Base-by-base conservation (phyloP, 768 basidiomycete species). In the Suillus hirtellus region DNA sequence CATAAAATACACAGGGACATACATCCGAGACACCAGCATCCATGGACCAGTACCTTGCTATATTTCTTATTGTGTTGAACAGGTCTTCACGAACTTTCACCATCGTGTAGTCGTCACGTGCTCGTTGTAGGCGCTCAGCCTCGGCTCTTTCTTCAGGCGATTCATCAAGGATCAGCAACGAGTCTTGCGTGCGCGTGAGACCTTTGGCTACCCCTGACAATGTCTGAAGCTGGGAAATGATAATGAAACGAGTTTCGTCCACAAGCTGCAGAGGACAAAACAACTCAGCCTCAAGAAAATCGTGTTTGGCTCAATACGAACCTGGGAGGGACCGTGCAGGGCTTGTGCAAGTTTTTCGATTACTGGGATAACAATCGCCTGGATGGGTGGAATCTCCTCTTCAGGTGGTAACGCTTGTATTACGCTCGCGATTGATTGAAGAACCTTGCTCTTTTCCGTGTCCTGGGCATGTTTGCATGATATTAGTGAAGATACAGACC, bases 351-450 rank as follows among this genome's bases (percentile, higher is more conserved):
- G 77, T 67, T 86, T 89, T 54, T 86, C 81, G 1, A 93, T 77
- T 4, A 96, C 86, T 0, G 94, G 94, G 60, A 78, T 81, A 7
- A 93, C 83, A 62, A 96, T 91, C 0, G 87, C 89, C 84, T 92
- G 72, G 0, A 96, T 82, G 0, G 94, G 91, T 0, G 86, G 82
- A 34, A 96, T 88, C 62, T 86, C 91, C 49, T 94, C 89, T 47
- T 79, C 79, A 0, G 93, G 88, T 0, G 92, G 89, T 56, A 98
- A 75, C 0, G 95, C 96, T 69, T 97, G 93, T 38, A 97, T 91
- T 3, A 98, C 93, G 66, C 95, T 96, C 1, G 93, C 88, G 59
- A 98, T 96, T 0, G 91, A 93, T 72, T 97, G 92, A 52, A 97
- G 78, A 1, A 97, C 92, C 75, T 96, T 97, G 67, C 87, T 85